Evolutionary conservation across 805 yeast species (phyloP), one percentile per base, ranked within the genome.

Genomic region (Starmerella tilneyi): DNA sequence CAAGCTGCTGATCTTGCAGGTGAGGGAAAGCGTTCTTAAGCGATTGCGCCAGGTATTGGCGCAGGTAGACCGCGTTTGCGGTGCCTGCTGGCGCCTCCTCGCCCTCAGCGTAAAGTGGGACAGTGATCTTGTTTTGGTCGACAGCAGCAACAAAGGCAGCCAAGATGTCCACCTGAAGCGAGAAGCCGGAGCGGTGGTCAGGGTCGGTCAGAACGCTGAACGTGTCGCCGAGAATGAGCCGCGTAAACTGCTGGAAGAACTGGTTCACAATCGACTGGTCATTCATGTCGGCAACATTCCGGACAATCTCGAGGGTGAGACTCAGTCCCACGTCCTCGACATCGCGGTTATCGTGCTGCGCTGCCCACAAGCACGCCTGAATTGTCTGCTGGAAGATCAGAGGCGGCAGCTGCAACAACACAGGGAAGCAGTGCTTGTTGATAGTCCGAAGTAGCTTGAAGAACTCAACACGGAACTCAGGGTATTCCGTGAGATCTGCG

Each of bases 281-380:
- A 19, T 51, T 51, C 53, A 84, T 69, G 44, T 73, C 76, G 53
- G 86, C 89, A 54, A 92, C 88, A 62, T 92, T 92, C 55, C 76
- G 78, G 48, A 89, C 71, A 50, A 92, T 70, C 59, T 89, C 96
- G 46, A 81, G 71, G 27, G 92, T 84, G 52, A 92, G 72, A 31
- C 80, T 75, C 56, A 92, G 74, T 22, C 98, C 99, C 45, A 80
- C 80, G 52, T 81, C 88, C 64, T 92, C 98, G 45, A 92, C 96
- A 45, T 89, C 97, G 63, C 97, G 78, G 65, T 92, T 88, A 59
- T 88, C 92, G 64, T 92, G 99, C 66, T 92, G 89, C 64, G 92
- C 84, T 0, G 97, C 96, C 99, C 99, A 92, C 59, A 92, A 71
- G 37, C 94, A 88, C 2, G 97, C 94, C 65, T 86, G 89, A 49